Evolutionary conservation across 805 yeast genomes (phyloP), one percentile per base, ranked within the genome.

Genomic region (Myxozyma kluyveri): DNA sequence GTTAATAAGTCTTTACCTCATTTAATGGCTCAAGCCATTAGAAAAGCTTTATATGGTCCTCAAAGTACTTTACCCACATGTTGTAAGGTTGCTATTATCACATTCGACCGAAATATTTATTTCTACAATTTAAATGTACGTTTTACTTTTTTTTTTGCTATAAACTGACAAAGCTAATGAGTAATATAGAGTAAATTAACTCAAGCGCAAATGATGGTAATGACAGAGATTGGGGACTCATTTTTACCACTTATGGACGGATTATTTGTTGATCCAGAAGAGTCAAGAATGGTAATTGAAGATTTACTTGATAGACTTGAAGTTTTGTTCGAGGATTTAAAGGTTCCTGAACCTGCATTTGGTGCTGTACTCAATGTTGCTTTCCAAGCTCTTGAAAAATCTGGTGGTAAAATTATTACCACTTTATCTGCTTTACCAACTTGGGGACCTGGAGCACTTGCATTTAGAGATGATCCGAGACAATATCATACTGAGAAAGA

Each of bases 211-310:
- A 75, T 83, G 50, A 73, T 80, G 31, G 73, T 86, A 6, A 78
- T 86, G 21, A 73, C 82, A 7, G 97, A 89, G 63, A 65, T 87
- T 26, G 81, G 78, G 3, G 90, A 85, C 37, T 85, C 90, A 3
- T 88, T 89, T 60, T 71, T 89, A n/a, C 98, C 98, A 2, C 75
- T 89, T 56, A 72, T 72, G 51, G 75, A 75, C 1, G 96, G 96
- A 0, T 69, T 89, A 27, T 89, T 89, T 67, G 95, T 81, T 5
- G 88, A 86, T 58, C 89, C 96, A 1, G 71, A 70, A 5, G 88
- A 83, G 48, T 78, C 88, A 12, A 73, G 81, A 49, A 66, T 69
- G 42, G 79, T 78, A 10, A 83, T 91, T 52, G 86, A 84, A 37
- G 81, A 79, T 45, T 79, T 91, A 2, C 75, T 93, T 56, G 77